Evolutionary conservation across 2,329 filamentous ascomycete genomes (phyloP).

Genomic region (Colletotrichum karsti): DNA sequence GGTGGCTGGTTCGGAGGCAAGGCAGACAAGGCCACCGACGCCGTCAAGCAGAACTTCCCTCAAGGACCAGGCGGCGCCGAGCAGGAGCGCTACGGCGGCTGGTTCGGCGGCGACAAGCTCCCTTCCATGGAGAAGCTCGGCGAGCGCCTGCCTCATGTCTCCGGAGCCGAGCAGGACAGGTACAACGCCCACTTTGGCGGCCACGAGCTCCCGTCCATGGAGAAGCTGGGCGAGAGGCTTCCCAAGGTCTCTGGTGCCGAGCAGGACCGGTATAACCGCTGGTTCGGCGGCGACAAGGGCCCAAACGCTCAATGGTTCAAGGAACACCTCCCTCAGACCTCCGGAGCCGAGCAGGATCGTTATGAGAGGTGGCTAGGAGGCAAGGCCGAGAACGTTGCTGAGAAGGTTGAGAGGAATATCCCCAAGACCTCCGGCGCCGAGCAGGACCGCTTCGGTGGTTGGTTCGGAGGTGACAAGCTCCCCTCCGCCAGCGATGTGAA

Average conservation of each 20-base stretch:
- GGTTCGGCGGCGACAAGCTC: constrained; percentile 25
- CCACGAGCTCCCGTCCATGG: constrained; percentile 9
- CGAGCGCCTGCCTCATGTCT: constrained; percentile 11
- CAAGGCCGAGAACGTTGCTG: background rate
- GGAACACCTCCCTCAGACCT: constrained; percentile 16
- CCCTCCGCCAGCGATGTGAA: constrained; percentile 31
- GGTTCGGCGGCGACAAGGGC: constrained; percentile 29
- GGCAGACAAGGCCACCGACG: constrained; percentile 10
- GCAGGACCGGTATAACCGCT: constrained; percentile 30
- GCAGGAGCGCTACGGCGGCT: constrained; percentile 26
- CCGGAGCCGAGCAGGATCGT: constrained; percentile 33
- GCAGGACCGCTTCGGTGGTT: constrained; percentile 30
- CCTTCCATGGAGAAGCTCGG: constrained; percentile 1
- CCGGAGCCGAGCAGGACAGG: constrained; percentile 35
- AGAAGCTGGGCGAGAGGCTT: constrained; percentile 10
- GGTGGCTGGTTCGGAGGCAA: constrained; percentile 22
- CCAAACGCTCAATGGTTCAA: background rate
- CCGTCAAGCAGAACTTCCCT: constrained; percentile 22
- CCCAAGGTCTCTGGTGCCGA: constrained; percentile 25
- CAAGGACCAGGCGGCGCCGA: constrained; percentile 29
- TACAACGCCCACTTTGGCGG: constrained; percentile 33
- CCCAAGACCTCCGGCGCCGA: constrained; percentile 26
- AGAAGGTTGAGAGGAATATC: constrained; percentile 20
- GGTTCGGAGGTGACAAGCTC: constrained; percentile 29
- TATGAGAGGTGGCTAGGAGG: constrained; percentile 24